Conservation (phyloP, 768 basidiomycete species). For the Suillus fuscotomentosus region DNA sequence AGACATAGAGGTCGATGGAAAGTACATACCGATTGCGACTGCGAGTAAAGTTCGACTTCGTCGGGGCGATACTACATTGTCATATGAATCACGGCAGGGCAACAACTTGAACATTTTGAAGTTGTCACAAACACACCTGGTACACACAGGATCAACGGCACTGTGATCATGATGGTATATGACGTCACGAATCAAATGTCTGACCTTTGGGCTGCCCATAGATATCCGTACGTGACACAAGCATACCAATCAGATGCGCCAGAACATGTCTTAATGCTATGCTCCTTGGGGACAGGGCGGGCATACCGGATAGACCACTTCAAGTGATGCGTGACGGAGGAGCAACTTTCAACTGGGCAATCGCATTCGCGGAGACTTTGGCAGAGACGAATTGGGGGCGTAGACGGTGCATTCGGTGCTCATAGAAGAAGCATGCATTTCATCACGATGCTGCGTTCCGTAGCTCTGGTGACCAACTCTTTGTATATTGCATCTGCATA, state of each 20-base stretch:
- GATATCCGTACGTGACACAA: constrained; percentile 65
- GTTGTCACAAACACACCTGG: constrained; percentile 87
- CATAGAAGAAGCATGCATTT: neutral
- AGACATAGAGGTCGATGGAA: constrained; percentile 88
- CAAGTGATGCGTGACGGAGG: constrained; percentile 74
- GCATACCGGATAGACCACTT: constrained; percentile 88
- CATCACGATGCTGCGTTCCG: neutral
- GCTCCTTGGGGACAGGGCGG: constrained; percentile 92
- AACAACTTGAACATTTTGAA: constrained; percentile 75
- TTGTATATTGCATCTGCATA: neutral
- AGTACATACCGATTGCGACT: constrained; percentile 51
- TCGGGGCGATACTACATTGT: neutral
- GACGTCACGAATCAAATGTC: constrained; percentile 87
- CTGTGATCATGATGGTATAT: constrained; percentile 76
- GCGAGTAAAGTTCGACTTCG: neutral
- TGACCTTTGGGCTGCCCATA: constrained; percentile 61
- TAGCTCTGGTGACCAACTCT: neutral
- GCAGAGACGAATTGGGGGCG: constrained; percentile 91
- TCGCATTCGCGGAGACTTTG: constrained; percentile 93
- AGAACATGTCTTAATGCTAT: constrained; percentile 65
- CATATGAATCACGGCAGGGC: constrained; percentile 86
- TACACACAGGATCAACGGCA: constrained; percentile 84
- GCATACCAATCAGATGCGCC: constrained; percentile 89
- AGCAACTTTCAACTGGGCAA: constrained; percentile 75
- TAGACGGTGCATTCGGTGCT: constrained; percentile 72